phyloP scores from a whole-genome alignment of 2,329 filamentous ascomycete species.

The Fusarium gaditjirri region DNA sequence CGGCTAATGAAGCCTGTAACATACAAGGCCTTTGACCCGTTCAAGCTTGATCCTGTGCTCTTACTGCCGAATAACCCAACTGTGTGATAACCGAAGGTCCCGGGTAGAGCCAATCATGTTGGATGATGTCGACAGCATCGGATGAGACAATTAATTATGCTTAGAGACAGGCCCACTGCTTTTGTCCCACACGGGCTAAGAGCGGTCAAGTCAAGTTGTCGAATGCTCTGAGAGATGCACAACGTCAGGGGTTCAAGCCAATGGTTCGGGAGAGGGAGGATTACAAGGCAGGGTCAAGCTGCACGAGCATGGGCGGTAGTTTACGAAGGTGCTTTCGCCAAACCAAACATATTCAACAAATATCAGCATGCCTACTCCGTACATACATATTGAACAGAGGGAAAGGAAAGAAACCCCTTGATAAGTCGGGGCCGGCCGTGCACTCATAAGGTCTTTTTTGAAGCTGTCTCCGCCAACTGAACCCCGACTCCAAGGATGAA shows the following conservation, averaged over 20 bases:
- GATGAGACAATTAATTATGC: slow-evolving; percentile 23
- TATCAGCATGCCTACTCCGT: background rate
- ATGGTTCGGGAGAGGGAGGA: slow-evolving; percentile 32
- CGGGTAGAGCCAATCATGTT: slow-evolving; percentile 31
- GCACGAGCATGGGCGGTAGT: slow-evolving; percentile 14
- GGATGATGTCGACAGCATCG: background rate
- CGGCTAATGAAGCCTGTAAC: slow-evolving; percentile 11
- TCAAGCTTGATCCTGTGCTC: slow-evolving; percentile 12
- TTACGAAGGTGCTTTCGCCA: background rate
- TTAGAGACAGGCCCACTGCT: slow-evolving; percentile 11
- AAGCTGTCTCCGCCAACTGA: slow-evolving; percentile 7
- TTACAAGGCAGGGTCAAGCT: slow-evolving; percentile 11
- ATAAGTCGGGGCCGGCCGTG: background rate
- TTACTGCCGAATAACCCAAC: slow-evolving; percentile 19
- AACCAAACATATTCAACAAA: background rate
- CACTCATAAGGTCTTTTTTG: background rate
- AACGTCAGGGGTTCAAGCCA: slow-evolving; percentile 41
- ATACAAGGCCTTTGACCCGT: slow-evolving; percentile 30
- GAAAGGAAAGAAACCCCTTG: background rate
- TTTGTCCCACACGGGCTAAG: slow-evolving; percentile 29
- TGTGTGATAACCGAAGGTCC: slow-evolving; percentile 11
- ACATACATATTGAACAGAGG: background rate
- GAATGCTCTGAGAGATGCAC: slow-evolving; percentile 29
- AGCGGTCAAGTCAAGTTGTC: background rate
- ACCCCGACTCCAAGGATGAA: background rate